phyloP scores from a whole-genome alignment of 805 yeast species.

The Candida yuanshanica region DNA sequence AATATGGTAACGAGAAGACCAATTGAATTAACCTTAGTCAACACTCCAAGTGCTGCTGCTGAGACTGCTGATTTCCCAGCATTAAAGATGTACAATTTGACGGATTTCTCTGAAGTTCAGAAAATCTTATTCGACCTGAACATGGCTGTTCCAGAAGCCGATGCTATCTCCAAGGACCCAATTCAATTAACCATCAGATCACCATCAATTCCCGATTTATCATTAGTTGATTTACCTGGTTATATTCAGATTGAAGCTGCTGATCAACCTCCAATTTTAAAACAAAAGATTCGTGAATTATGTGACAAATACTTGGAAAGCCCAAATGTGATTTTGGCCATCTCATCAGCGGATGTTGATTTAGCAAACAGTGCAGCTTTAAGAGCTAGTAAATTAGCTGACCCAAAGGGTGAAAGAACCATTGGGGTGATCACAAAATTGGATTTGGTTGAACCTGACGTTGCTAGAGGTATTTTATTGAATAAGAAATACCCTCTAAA shows the following conservation, averaged over 20 bases:
- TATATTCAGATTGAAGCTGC: constrained; percentile 96
- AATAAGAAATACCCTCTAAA: constrained; percentile 83
- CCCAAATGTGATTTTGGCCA: constrained; percentile 93
- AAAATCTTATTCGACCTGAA: constrained; percentile 82
- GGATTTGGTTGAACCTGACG: constrained; percentile 77
- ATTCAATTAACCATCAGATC: constrained; percentile 88
- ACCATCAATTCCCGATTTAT: constrained; percentile 85
- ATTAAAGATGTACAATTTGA: constrained; percentile 69
- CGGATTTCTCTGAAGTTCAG: constrained; percentile 87
- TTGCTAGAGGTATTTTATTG: constrained; percentile 61
- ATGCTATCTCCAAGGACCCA: constrained; percentile 89
- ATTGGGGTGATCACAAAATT: constrained; percentile 94
- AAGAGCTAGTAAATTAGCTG: constrained; percentile 82
- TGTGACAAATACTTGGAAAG: constrained; percentile 83
- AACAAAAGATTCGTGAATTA: constrained; percentile 67
- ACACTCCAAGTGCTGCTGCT: constrained; percentile 74
- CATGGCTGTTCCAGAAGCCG: constrained; percentile 82
- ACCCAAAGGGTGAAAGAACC: constrained; percentile 92
- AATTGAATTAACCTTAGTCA: constrained; percentile 86
- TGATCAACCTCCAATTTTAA: constrained; percentile 86
- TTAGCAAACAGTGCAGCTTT: constrained; percentile 93
- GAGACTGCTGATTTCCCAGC: constrained; percentile 94
- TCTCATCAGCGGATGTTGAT: constrained; percentile 97
- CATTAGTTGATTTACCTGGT: constrained; percentile 94
- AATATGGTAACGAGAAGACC: constrained; percentile 99